phyloP scores from a whole-genome alignment of 805 yeast genomes.

The Debaryomyces prosopidis region DNA sequence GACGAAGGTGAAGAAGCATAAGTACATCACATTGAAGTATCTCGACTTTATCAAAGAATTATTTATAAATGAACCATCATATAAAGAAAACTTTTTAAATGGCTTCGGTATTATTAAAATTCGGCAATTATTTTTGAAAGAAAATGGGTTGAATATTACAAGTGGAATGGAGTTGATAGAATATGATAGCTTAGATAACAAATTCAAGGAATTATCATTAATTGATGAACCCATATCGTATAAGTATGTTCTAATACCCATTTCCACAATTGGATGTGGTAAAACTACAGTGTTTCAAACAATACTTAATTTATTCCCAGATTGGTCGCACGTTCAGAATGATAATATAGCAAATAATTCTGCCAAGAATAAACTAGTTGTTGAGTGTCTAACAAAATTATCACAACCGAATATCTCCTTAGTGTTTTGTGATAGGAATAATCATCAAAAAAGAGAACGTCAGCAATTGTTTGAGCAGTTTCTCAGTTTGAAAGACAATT shows the following conservation, averaged over 20 bases:
- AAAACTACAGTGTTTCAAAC: slow-evolving; percentile 81
- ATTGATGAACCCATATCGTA: slow-evolving; percentile 31
- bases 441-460: slow-evolving; percentile 73
- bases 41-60: slow-evolving; percentile 63
- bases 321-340: slow-evolving; percentile 78
- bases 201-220: slow-evolving; percentile 9
- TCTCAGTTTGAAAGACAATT: slow-evolving; percentile 39
- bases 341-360: slow-evolving; percentile 61
- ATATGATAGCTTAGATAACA: slow-evolving; percentile 40
- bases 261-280: slow-evolving; percentile 93
- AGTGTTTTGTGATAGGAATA: slow-evolving; percentile 81
- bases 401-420: slow-evolving; percentile 33
- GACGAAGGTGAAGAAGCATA: slow-evolving; percentile 51
- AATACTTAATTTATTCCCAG: slow-evolving; percentile 51
- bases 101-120: slow-evolving; percentile 76
- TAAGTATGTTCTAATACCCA: slow-evolving; percentile 73
- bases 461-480: slow-evolving; percentile 60
- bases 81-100: slow-evolving; percentile 45
- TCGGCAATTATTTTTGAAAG: slow-evolving; percentile 62
- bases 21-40: slow-evolving; percentile 63
- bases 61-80: slow-evolving; percentile 48
- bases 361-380: slow-evolving; percentile 52
- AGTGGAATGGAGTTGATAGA: slow-evolving; percentile 60
- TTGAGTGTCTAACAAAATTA: slow-evolving; percentile 38
- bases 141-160: slow-evolving; percentile 39